phyloP scores from a whole-genome alignment of 495 filamentous ascomycete genomes.

The Umbilicaria muhlenbergii region DNA sequence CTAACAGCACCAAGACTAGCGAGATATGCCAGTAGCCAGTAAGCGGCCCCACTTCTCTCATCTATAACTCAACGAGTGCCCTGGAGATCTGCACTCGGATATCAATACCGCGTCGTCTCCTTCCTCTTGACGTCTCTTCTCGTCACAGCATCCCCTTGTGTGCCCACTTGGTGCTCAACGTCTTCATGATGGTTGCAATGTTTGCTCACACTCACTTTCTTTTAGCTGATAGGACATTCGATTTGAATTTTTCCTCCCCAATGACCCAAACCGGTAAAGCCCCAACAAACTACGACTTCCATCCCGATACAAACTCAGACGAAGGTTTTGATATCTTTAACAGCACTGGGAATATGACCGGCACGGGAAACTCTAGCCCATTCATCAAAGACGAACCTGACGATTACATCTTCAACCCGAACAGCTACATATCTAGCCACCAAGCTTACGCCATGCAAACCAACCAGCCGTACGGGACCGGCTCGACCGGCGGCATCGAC shows the following conservation, averaged over 20 bases:
- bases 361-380: slow-evolving; percentile 35
- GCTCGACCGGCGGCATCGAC: slow-evolving; percentile 54
- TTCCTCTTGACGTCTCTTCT: too few species aligned
- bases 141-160: too few species aligned
- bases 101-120: too few species aligned
- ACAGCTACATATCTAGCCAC: slow-evolving; percentile 38
- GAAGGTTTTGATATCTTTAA: slow-evolving; percentile 23
- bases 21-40: slow-evolving; percentile 12
- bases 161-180: too few species aligned
- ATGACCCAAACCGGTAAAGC: slow-evolving; percentile 16
- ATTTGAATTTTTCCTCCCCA: slow-evolving; percentile 11
- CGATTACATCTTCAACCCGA: slow-evolving; percentile 40
- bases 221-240: slow-evolving; percentile 10
- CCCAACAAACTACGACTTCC: slow-evolving; percentile 18
- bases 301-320: slow-evolving; percentile 19
- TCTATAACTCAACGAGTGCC: not conserved
- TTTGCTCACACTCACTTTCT: slow-evolving; percentile 5
- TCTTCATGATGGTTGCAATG: not conserved
- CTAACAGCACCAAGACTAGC: too few species aligned
- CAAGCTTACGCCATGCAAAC: slow-evolving; percentile 41
- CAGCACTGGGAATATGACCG: slow-evolving; percentile 21
- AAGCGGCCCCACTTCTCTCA: slow-evolving; percentile 2
- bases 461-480: slow-evolving; percentile 46
- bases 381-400: slow-evolving; percentile 71
- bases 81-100: too few species aligned